Evolutionary conservation across 768 basidiomycete genomes (phyloP), one percentile per base, ranked within the genome.

Genomic region (Auriscalpium vulgare): DNA sequence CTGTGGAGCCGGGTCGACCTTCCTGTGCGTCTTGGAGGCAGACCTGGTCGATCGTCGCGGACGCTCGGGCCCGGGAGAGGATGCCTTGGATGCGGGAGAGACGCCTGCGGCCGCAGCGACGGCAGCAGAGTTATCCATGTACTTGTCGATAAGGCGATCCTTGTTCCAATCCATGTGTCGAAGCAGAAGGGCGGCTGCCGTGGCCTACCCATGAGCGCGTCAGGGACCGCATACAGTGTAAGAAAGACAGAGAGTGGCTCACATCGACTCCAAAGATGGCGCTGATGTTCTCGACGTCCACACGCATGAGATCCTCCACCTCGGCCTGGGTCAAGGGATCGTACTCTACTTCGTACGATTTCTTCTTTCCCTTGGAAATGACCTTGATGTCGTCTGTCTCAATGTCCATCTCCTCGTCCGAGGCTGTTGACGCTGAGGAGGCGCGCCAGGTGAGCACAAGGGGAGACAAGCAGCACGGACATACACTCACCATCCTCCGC

Each of bases 141-240:
- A 98, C 69, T 91, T 88, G 73, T 98, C 95, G 62, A 93, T 91
- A 19, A 99, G 80, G 55, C 87, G 85, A 68, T 99, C 97, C 67
- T 91, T 91, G 77, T 98, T 98, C 97, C 97, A 99, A 54, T 79
- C 76, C 76, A 87, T 82, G 72, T 89, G 74, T 34, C 94, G 83
- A 56, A 99, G 74, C 7, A 99, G 78, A 35, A 94, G 73, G 2
- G 83, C 78, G 4, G 94, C 94, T 2, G 80, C 80, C 63, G 80
- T 80, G 2, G 70, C 63, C 92, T 94, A 67, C 17, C 19, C 21
- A 21, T 37, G 8, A 55, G 40, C 51, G 11, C 5, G 38, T 37
- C n/a, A 37, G 35, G 11, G 21, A 40, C 5, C 21, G 51, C 50
- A 50, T 49, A 54, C 37, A 3, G 10, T 17, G n/a, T 34, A 55